Evolutionary conservation across 768 basidiomycete genomes (phyloP), one percentile per base, ranked within the genome.

Genomic region (Omphalotus guepiniiformis): DNA sequence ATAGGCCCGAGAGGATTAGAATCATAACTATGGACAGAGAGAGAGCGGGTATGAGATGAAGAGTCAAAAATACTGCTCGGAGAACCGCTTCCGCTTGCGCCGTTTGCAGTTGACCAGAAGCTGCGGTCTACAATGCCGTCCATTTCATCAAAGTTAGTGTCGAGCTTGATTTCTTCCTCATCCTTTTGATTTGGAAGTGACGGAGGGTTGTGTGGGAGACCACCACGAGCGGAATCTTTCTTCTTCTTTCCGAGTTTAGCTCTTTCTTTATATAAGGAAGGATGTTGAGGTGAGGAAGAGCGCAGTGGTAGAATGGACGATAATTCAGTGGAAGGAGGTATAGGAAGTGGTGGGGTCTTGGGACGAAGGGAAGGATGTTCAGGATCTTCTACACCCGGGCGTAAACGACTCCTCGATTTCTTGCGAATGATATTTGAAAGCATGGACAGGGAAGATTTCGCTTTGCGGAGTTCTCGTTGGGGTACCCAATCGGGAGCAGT

Each of bases 41-140:
- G 27, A 54, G 67, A 61, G 53, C 62, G 44, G 60, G 62, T 54
- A 57, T 62, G 45, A 58, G 57, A 56, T 18, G 60, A 58, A 5
- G 62, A 64, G 49, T 72, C 74, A 55, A 73, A 52, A 42, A 70
- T 67, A 59, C 75, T 72, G 38, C 70, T 66, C 3, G 73, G 71
- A 1, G 75, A 67, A 29, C 49, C 56, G 52, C 65, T 67, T 42
- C 40, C 46, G 36, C 42, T 45, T 39, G 55, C 51, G 6, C 55
- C 48, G 50, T 29, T 59, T 42, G 46, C 47, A 41, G 47, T 54
- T 44, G 56, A 49, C 50, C 58, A 58, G 53, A 55, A 48, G 30
- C 57, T 65, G 1, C 69, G 64, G 62, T 92, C 73, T 52, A 95
- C 69, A 58, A 96, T 92, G 5, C 86, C 93, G 30, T 88, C 84